Percentiles rank a stretch among this genome's conserved stretches.
Conservation (phyloP, 176 grass and related monocot genomes). For the Chrysopogon serrulatus region DNA sequence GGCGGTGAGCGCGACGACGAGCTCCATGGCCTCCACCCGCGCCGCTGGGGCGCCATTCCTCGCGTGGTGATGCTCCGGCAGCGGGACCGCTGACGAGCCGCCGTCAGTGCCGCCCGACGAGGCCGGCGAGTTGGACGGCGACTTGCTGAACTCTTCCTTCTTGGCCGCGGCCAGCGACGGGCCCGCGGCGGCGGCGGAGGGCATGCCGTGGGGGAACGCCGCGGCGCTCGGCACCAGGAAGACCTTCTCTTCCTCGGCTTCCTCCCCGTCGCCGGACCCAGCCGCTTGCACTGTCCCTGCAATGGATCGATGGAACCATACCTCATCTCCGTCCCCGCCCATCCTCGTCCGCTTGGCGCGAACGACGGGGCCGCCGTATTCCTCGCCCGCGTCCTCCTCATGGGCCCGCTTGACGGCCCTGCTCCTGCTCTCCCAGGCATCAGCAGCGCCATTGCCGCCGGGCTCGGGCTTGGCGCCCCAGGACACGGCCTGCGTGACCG, state of each 20-base stretch:
- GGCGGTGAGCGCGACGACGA: slow-evolving; percentile 46
- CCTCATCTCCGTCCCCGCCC: slow-evolving; percentile 42
- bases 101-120: slow-evolving; percentile 58
- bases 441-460: slow-evolving; percentile 11
- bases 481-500: slow-evolving; percentile 47
- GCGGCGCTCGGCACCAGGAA: slow-evolving; percentile 74
- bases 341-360: slow-evolving; percentile 73
- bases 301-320: slow-evolving; percentile 85
- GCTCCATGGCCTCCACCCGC: slow-evolving; percentile 28
- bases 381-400: slow-evolving; percentile 47
- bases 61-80: background rate
- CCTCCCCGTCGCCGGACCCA: slow-evolving; percentile 14
- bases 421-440: slow-evolving; percentile 26
- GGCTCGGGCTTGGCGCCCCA: slow-evolving; percentile 50
- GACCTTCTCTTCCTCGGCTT: slow-evolving; percentile 61
- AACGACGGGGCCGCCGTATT: slow-evolving; percentile 37
- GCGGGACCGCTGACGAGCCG: slow-evolving; percentile 17
- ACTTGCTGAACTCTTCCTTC: slow-evolving; percentile 63
- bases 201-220: slow-evolving; percentile 54
- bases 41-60: background rate
- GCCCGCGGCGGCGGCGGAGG: slow-evolving; percentile 17
- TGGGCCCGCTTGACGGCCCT: slow-evolving; percentile 63
- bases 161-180: slow-evolving; percentile 45
- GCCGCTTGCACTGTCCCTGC: slow-evolving; percentile 38
- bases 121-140: slow-evolving; percentile 72